Evolutionary conservation across 768 basidiomycete species (phyloP), one percentile per base, ranked within the genome.

Genomic region (Lentinus tigrinus): DNA sequence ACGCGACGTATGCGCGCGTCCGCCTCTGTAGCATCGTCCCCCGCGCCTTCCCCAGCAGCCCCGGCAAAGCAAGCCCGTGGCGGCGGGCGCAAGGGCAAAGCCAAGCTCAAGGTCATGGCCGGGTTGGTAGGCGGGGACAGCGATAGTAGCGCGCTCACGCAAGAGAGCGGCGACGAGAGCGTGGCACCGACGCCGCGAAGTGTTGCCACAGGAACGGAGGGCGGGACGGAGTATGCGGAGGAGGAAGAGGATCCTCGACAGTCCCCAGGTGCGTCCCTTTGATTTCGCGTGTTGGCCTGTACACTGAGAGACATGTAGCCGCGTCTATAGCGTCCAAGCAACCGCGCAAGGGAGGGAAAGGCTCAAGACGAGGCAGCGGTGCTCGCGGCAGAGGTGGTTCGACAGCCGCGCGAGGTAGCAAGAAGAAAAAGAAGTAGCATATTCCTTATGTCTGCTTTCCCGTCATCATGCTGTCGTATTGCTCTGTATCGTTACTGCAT

Each of bases 71-170:
- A 69, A 54, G 55, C 64, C 10, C 72, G 74, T n/a, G 75, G 78
- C 23, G 75, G 78, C 23, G 82, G 80, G 23, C 84, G 83, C 63
- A 72, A 73, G 37, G 70, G 70, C 56, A 73, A 69, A 61, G 75
- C 72, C 40, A 76, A 71, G 63, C 77, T 82, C 7, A 82, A 65
- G 51, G 67, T 85, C 56, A 75, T 87, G 73, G 88, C 89, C 0
- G 89, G 89, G 0, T 72, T 91, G n/a, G 82, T 91, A 2, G 85
- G 83, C 14, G 90, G 90, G 1, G 89, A 93, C 66, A 92, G 91
- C 67, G 91, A 92, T 62, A 90, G 88, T 65, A 92, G 91, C 62
- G 91, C 88, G 26, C 69, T 93, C 65, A 93, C 90, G 3, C 85
- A 89, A 68, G 89, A 92, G 70, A 91, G 89, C 60, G 89, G 85